Conservation (phyloP, 805 yeast genomes). For the Candida nanaspora region DNA sequence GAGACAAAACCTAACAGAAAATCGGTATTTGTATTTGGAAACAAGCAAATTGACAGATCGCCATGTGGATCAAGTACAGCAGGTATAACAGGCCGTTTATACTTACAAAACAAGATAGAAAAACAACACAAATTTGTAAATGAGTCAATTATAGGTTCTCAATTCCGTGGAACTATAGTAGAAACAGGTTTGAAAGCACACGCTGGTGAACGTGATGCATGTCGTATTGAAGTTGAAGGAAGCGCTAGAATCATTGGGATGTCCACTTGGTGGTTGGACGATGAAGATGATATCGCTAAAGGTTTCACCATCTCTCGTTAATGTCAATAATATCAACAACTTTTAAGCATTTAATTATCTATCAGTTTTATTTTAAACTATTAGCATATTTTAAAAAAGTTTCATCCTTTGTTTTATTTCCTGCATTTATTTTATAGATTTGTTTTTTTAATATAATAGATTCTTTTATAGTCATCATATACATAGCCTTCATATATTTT, state of each 20-base stretch:
- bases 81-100: slow-evolving; percentile 17
- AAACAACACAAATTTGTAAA: slow-evolving; percentile 9
- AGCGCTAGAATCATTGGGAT: slow-evolving; percentile 17
- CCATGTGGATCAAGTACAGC: slow-evolving; percentile 24
- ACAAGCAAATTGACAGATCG: slow-evolving; percentile 21
- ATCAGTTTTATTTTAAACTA: too few species aligned
- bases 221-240: slow-evolving; percentile 18
- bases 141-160: slow-evolving; percentile 20
- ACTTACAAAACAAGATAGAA: slow-evolving; percentile 7
- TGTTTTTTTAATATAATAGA: too few species aligned
- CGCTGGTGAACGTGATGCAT: slow-evolving; percentile 12
- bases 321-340: neutral
- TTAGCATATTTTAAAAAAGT: too few species aligned
- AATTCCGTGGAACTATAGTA: slow-evolving; percentile 12
- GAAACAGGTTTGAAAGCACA: slow-evolving; percentile 12
- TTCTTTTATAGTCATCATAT: too few species aligned
- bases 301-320: slow-evolving; percentile 16
- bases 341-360: too few species aligned
- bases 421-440: too few species aligned
- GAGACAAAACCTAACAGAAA: slow-evolving; percentile 10
- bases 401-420: too few species aligned
- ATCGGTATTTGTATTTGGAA: slow-evolving; percentile 17
- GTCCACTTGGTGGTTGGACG: slow-evolving; percentile 15
- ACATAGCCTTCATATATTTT: too few species aligned
- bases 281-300: slow-evolving; percentile 13